Evolutionary conservation across 495 filamentous ascomycete species (phyloP).

Genomic region (Daldinia childiae): DNA sequence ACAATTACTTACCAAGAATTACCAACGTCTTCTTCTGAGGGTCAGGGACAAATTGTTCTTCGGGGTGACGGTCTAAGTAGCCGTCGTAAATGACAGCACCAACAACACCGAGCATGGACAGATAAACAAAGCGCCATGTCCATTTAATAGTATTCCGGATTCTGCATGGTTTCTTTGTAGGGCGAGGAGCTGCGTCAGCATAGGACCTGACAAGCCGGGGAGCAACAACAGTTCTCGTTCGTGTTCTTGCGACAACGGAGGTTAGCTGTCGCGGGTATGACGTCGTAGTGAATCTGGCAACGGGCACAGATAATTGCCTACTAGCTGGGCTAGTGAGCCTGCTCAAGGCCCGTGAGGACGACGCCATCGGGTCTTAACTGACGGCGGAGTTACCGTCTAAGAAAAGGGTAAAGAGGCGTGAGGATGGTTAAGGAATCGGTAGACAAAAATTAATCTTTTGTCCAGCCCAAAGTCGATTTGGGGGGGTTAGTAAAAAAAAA

Average conservation of each 20-base stretch:
- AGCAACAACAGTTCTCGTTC: conserved; percentile 18
- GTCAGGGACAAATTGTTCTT: conserved; percentile 81
- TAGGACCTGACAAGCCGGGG: conserved; percentile 55
- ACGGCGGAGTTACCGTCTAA: conserved; percentile 23
- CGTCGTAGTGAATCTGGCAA: conserved; percentile 30
- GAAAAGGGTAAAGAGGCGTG: neutral
- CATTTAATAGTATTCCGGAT: conserved; percentile 55
- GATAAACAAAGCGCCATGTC: conserved; percentile 79
- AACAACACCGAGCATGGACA: conserved; percentile 71
- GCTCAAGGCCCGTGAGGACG: conserved; percentile 35
- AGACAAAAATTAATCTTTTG: conserved; percentile 17
- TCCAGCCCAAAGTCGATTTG: neutral
- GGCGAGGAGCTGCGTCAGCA: conserved; percentile 45
- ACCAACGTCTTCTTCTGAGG: conserved; percentile 96
- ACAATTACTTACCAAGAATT: conserved; percentile 77
- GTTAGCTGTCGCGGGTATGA: conserved; percentile 22
- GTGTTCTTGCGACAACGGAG: conserved; percentile 24
- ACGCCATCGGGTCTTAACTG: conserved; percentile 31
- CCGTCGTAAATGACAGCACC: conserved; percentile 81
- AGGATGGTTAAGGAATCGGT: conserved; percentile 3
- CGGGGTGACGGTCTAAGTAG: conserved; percentile 81
- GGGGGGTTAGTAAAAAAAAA: conserved; percentile 22
- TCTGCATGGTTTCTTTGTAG: conserved; percentile 51
- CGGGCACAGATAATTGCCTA: conserved; percentile 31
- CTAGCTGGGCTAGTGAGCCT: conserved; percentile 28